Conservation (phyloP, 2,329 filamentous ascomycete species). For the Apiospora arundinis region DNA sequence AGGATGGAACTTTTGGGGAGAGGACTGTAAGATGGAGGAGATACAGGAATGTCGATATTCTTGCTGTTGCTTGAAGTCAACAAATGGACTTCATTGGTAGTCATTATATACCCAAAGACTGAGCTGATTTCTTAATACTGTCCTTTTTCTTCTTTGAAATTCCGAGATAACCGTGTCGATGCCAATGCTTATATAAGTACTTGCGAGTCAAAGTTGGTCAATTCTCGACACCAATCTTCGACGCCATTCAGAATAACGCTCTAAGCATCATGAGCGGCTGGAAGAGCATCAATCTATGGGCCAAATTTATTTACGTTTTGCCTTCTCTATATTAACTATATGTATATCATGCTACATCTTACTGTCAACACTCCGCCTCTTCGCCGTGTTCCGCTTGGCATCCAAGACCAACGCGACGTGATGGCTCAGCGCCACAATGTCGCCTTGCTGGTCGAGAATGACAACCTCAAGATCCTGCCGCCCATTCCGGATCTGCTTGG, state of each 20-base stretch:
- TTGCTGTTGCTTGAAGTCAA: neutral
- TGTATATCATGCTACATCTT: neutral
- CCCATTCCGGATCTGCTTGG: slow-evolving; percentile 34
- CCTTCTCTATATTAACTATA: neutral
- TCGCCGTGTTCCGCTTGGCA: slow-evolving; percentile 36
- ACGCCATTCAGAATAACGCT: neutral
- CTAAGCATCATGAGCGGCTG: no score
- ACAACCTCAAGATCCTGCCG: slow-evolving; percentile 39
- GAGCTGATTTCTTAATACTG: no score
- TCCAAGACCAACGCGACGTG: slow-evolving; percentile 39
- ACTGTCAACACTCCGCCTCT: slow-evolving; percentile 22
- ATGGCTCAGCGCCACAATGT: slow-evolving; percentile 40
- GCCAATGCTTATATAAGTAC: neutral
- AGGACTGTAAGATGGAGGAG: neutral
- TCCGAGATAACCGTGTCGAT: no score
- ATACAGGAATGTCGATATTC: neutral
- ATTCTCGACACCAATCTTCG: neutral
- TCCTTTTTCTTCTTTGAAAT: no score
- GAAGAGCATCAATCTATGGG: no score
- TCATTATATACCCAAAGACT: neutral
- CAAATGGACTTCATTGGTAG: neutral
- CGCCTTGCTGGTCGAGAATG: slow-evolving; percentile 35
- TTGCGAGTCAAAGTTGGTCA: neutral
- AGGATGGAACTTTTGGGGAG: neutral
- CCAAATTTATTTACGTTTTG: no score